A percentile compares a stretch with the other conserved stretches of the same genome.
Evolutionary conservation across 495 filamentous ascomycete genomes (phyloP).

Genomic region (Neurospora tetraspora): DNA sequence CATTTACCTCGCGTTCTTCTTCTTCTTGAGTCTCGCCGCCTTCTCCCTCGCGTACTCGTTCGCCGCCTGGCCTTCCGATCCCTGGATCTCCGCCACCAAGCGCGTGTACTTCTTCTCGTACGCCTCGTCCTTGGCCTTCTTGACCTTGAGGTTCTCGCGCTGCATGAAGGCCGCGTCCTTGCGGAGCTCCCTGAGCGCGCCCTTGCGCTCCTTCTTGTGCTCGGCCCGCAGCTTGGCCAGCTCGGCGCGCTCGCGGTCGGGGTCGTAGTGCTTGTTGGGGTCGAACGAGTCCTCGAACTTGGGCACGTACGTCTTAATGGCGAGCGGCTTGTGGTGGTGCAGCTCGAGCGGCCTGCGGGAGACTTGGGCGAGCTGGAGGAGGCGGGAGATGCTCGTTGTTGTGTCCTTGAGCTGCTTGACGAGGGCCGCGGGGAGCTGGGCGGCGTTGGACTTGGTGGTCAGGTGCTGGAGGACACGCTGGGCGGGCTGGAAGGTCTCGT

Average conservation of each 20-base stretch:
- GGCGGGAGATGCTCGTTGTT: slow-evolving; percentile 33
- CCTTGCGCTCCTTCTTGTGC: slow-evolving; percentile 91
- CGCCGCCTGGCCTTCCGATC: slow-evolving; percentile 74
- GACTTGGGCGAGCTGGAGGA: slow-evolving; percentile 47
- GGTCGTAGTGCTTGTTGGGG: slow-evolving; percentile 92
- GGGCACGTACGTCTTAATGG: slow-evolving; percentile 80
- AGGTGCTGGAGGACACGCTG: slow-evolving; percentile 47
- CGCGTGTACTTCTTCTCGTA: slow-evolving; percentile 94
- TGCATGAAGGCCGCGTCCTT: slow-evolving; percentile 92
- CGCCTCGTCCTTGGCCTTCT: slow-evolving; percentile 79
- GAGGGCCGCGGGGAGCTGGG: slow-evolving; percentile 36
- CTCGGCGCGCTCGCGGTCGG: slow-evolving; percentile 78
- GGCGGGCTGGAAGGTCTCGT: slow-evolving; percentile 58
- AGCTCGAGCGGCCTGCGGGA: slow-evolving; percentile 70
- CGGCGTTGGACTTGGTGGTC: slow-evolving; percentile 34
- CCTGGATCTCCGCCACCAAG: slow-evolving; percentile 88
- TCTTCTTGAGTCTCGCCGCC: slow-evolving; percentile 56
- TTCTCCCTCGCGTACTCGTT: slow-evolving; percentile 88
- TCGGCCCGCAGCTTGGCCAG: slow-evolving; percentile 71
- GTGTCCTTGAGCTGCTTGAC: slow-evolving; percentile 27
- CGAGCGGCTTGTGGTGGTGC: slow-evolving; percentile 79
- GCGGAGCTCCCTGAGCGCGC: slow-evolving; percentile 83
- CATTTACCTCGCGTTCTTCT: slow-evolving; percentile 22
- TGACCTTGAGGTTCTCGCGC: slow-evolving; percentile 75
- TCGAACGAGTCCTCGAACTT: slow-evolving; percentile 97